phyloP scores from a whole-genome alignment of 2,329 filamentous ascomycete species.

The Stemphylium beticola region DNA sequence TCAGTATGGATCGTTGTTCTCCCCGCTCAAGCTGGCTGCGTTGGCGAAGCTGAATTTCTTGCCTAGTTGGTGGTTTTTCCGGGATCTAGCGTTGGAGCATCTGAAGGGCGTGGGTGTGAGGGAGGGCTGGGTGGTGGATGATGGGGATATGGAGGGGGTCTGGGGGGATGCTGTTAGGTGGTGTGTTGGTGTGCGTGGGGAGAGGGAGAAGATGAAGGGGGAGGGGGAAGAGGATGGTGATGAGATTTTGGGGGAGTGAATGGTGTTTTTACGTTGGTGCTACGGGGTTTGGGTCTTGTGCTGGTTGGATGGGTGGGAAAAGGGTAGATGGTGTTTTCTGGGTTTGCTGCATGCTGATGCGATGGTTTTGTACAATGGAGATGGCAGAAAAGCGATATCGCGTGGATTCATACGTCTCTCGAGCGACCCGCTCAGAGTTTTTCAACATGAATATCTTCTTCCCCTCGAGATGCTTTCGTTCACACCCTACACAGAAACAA shows the following conservation, averaged over 20 bases:
- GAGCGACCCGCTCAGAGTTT: background rate
- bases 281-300: no score
- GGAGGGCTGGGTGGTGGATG: conserved; percentile 4
- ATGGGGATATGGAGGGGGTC: conserved; percentile 12
- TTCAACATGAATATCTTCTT: no score
- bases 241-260: no score
- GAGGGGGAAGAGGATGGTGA: background rate
- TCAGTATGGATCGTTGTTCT: conserved; percentile 16
- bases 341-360: no score
- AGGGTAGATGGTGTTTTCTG: no score
- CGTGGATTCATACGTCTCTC: background rate
- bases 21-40: conserved; percentile 16
- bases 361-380: no score
- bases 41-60: conserved; percentile 28
- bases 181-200: background rate
- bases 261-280: no score
- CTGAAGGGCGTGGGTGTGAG: no score
- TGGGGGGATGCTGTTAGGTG: conserved; percentile 4
- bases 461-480: background rate
- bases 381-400: no score
- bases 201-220: background rate
- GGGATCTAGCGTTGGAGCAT: background rate
- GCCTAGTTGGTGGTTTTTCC: conserved; percentile 31
- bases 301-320: no score
- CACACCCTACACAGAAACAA: background rate